Evolutionary conservation across 1,284 basidiomycete genomes (phyloP).

Genomic region (Wallemia mellicola): DNA sequence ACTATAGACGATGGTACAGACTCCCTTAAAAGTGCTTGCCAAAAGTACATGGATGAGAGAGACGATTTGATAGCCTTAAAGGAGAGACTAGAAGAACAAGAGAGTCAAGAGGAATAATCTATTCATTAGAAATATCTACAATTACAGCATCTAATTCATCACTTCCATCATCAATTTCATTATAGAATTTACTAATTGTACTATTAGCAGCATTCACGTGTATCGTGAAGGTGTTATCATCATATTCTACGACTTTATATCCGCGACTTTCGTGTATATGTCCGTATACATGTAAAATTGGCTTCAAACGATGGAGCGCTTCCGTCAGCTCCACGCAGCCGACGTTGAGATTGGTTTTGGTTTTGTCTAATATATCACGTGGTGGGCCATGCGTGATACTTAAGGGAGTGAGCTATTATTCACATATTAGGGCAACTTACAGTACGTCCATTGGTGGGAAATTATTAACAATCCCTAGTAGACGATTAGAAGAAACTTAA

Average conservation of each 20-base stretch:
- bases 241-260: neutral
- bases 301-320: neutral
- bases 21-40: neutral
- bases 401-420: neutral
- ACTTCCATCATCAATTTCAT: neutral
- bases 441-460: neutral
- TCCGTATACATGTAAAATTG: neutral
- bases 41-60: neutral
- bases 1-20: neutral
- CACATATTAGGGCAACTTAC: neutral
- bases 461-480: neutral
- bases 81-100: neutral
- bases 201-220: neutral
- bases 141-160: neutral
- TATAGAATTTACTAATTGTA: neutral
- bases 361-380: neutral
- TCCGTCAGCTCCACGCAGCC: neutral
- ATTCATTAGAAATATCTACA: neutral
- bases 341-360: neutral
- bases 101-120: neutral
- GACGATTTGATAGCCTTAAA: neutral
- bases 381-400: neutral
- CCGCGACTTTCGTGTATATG: neutral
- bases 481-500: neutral
- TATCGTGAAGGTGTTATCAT: neutral